A percentile compares a stretch with the other conserved stretches of the same genome.
Conservation (phyloP, 2,329 filamentous ascomycete genomes). For the Scytalidium lignicola region DNA sequence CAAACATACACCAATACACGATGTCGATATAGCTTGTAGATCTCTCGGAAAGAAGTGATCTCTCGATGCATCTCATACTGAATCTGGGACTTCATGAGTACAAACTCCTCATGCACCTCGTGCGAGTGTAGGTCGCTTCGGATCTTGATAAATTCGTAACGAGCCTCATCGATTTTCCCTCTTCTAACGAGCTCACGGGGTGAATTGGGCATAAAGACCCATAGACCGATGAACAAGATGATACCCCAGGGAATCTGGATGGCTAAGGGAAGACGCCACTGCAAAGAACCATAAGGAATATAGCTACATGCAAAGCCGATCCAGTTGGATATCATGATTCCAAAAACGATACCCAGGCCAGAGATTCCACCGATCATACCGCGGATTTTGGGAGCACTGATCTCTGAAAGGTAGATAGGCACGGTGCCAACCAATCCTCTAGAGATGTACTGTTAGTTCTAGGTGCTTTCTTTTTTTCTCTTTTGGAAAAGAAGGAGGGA, state of each 20-base stretch:
- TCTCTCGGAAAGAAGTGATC: constrained; percentile 44
- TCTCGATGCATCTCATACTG: constrained; percentile 52
- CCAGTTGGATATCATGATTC: constrained; percentile 52
- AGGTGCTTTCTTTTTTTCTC: not conserved
- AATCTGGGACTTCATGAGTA: constrained; percentile 47
- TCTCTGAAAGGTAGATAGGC: constrained; percentile 19
- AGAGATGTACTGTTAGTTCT: constrained; percentile 21
- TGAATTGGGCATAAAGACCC: constrained; percentile 50
- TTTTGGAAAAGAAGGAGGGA: not conserved
- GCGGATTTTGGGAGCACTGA: constrained; percentile 14
- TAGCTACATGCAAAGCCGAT: constrained; percentile 49
- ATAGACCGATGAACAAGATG: constrained; percentile 44
- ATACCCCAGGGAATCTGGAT: constrained; percentile 52
- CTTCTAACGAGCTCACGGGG: constrained; percentile 47
- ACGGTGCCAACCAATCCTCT: constrained; percentile 11
- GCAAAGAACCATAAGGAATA: constrained; percentile 43
- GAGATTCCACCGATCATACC: constrained; percentile 25
- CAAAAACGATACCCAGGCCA: constrained; percentile 47
- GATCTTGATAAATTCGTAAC: constrained; percentile 41
- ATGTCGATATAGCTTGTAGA: constrained; percentile 45
- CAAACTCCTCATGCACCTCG: constrained; percentile 44
- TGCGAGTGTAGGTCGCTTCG: constrained; percentile 38
- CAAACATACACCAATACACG: constrained; percentile 43
- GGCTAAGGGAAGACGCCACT: constrained; percentile 49
- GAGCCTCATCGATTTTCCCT: constrained; percentile 42